Evolutionary conservation across 352 stramenopile species (phyloP).

Genomic region (Globisporangium viniferum): DNA sequence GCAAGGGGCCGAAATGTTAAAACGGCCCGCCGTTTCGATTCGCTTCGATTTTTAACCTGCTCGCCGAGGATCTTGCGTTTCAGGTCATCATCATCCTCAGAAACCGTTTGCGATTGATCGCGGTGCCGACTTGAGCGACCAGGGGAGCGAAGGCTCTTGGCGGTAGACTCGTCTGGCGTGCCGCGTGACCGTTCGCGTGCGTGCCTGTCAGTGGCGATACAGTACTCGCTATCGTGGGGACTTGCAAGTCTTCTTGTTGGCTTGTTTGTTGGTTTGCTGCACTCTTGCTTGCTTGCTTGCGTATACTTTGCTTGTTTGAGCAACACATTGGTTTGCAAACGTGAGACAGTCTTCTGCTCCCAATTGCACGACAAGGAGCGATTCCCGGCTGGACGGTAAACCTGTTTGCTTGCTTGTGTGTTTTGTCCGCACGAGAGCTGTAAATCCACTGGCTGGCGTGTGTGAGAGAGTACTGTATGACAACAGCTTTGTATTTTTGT

Average conservation of each 20-base stretch:
- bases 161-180: background rate
- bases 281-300: background rate
- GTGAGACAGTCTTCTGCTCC: background rate
- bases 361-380: background rate
- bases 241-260: background rate
- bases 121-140: background rate
- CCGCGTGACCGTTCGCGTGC: background rate
- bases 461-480: background rate
- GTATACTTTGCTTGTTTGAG: background rate
- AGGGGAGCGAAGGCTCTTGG: background rate
- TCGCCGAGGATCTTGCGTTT: background rate
- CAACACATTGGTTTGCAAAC: background rate
- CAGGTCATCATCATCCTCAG: background rate
- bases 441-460: background rate
- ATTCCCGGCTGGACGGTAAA: background rate
- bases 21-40: background rate
- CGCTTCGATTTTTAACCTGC: background rate
- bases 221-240: background rate
- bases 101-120: background rate
- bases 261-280: background rate
- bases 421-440: background rate
- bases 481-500: background rate
- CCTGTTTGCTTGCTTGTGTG: background rate
- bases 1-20: background rate
- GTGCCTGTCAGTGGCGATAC: background rate